These are phyloP conservation scores for Omphalotus olearius DNA, from an alignment of 1,284 basidiomycete species.

Conservation along the genomic window DNA sequence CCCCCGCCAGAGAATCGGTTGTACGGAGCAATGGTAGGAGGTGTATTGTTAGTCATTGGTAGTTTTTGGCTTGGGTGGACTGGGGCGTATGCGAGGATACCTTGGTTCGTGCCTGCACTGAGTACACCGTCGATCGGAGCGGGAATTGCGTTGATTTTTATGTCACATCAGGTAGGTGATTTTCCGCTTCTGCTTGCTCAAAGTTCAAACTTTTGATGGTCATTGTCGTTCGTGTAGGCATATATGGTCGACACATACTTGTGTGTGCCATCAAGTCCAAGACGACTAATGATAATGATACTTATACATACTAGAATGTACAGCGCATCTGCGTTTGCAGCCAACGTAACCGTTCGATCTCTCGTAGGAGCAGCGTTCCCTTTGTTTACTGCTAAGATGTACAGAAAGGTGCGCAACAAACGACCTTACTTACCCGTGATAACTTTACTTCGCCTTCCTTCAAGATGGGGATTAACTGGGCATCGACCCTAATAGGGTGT, in stretches of 20 bases:
- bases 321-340: conserved; percentile 69
- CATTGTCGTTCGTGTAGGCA: conserved; percentile 33
- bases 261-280: conserved; percentile 23
- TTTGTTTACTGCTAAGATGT: conserved; percentile 38
- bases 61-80: conserved; percentile 67
- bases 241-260: conserved; percentile 63
- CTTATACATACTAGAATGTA: conserved; percentile 36
- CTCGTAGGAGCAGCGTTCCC: conserved; percentile 66
- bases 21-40: conserved; percentile 48
- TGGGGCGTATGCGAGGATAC: conserved; percentile 49
- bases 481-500: conserved; percentile 27
- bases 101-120: conserved; percentile 57
- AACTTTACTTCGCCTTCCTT: not conserved
- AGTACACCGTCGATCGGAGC: conserved; percentile 45
- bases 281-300: not conserved
- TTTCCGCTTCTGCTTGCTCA: not conserved
- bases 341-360: conserved; percentile 65
- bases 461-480: conserved; percentile 15
- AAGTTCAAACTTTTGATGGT: not conserved
- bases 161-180: conserved; percentile 55
- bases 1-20: conserved; percentile 61
- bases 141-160: conserved; percentile 55
- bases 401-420: conserved; percentile 1
- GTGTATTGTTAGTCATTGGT: conserved; percentile 45
- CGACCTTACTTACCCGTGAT: not conserved